Evolutionary conservation across 1,284 basidiomycete species (phyloP).

Genomic region (Cutaneotrichosporon curvatum): DNA sequence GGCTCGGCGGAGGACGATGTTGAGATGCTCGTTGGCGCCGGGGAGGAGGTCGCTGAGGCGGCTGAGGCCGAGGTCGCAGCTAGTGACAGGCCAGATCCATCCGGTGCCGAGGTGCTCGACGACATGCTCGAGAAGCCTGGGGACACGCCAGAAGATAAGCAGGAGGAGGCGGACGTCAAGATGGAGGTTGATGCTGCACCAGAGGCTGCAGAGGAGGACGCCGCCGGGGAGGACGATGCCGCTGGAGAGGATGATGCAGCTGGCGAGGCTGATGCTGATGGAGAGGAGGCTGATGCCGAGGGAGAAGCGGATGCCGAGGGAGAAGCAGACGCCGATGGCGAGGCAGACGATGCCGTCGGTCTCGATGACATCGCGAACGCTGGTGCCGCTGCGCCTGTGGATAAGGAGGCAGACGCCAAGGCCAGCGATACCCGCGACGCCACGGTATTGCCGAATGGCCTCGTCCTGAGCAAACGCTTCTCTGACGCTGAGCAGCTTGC

Average conservation of each 20-base stretch:
- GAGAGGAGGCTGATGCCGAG: constrained; percentile 28
- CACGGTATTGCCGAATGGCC: constrained; percentile 28
- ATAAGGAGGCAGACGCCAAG: constrained; percentile 8
- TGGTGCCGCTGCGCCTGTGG: constrained; percentile 5
- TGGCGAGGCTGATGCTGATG: constrained; percentile 25
- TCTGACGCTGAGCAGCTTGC: constrained; percentile 28
- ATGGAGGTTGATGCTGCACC: constrained; percentile 21
- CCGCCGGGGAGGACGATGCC: constrained; percentile 33
- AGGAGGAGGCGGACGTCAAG: constrained; percentile 22
- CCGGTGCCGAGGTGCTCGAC: constrained; percentile 31
- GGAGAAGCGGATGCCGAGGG: constrained; percentile 28
- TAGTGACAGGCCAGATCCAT: constrained; percentile 15
- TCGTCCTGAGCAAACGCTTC: constrained; percentile 36
- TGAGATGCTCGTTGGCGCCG: constrained; percentile 36
- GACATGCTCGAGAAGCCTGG: constrained; percentile 23
- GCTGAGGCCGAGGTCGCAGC: constrained; percentile 9
- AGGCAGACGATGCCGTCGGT: constrained; percentile 23
- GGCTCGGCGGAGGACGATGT: constrained; percentile 36
- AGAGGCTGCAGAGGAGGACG: constrained; percentile 16
- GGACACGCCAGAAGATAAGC: constrained; percentile 22
- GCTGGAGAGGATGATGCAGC: constrained; percentile 29
- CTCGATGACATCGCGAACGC: constrained; percentile 20
- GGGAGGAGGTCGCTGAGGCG: constrained; percentile 18
- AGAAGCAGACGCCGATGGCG: constrained; percentile 11
- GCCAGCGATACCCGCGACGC: constrained; percentile 9